phyloP scores from a whole-genome alignment of 495 filamentous ascomycete species.

The Sphaerosporella brunnea region DNA sequence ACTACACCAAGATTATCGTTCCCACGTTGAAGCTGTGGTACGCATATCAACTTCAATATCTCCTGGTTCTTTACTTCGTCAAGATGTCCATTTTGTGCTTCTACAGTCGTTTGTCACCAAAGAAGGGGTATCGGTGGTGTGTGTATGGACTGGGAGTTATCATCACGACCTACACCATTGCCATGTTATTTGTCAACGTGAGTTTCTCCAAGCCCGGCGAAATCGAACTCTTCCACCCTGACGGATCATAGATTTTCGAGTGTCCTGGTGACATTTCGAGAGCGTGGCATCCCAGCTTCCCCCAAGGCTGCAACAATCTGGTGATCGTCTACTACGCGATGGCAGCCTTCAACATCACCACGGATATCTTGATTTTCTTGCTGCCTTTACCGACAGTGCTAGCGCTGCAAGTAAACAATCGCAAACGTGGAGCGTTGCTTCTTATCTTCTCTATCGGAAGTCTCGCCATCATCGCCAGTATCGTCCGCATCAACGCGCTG shows the following conservation, averaged over 20 bases:
- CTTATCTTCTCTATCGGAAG: slow-evolving; percentile 19
- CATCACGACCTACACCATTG: slow-evolving; percentile 18
- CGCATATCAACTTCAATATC: slow-evolving; percentile 21
- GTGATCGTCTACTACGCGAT: slow-evolving; percentile 22
- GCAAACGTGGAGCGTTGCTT: slow-evolving; percentile 16
- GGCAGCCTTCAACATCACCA: slow-evolving; percentile 23
- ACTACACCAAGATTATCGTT: slow-evolving; percentile 7
- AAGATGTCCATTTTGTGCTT: slow-evolving; percentile 28
- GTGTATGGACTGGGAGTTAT: slow-evolving; percentile 20
- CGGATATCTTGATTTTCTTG: slow-evolving; percentile 21
- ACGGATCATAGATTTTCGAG: slow-evolving; percentile 15
- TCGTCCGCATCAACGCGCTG: slow-evolving; percentile 26
- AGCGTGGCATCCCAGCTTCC: slow-evolving; percentile 21
- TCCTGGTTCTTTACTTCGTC: slow-evolving; percentile 20
- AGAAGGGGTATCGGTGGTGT: slow-evolving; percentile 18
- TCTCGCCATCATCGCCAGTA: slow-evolving; percentile 26
- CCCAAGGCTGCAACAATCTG: slow-evolving; percentile 18
- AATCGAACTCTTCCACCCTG: neutral
- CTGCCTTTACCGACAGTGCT: slow-evolving; percentile 20
- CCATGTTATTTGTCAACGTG: slow-evolving; percentile 25
- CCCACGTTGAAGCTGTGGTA: slow-evolving; percentile 22
- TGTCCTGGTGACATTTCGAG: slow-evolving; percentile 17
- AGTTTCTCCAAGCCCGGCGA: no score
- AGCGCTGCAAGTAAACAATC: slow-evolving; percentile 21
- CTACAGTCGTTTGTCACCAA: slow-evolving; percentile 26